phyloP scores from a whole-genome alignment of 2,329 filamentous ascomycete genomes.

The Colletotrichum phormii region DNA sequence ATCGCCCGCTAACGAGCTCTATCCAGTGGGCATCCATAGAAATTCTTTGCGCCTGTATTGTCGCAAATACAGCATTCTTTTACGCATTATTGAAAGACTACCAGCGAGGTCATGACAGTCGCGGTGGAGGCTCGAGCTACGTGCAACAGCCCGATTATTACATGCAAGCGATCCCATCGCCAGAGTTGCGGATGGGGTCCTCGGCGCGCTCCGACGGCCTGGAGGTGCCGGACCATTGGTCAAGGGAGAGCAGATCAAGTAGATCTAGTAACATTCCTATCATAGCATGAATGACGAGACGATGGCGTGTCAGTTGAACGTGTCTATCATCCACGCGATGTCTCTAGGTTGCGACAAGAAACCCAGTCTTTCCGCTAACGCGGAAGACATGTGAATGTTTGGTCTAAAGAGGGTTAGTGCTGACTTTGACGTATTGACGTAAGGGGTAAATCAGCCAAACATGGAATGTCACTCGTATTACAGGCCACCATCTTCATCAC shows the following conservation, averaged over 20 bases:
- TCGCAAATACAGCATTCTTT: slow-evolving; percentile 46
- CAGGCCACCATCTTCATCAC: background rate
- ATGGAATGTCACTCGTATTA: background rate
- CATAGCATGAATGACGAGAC: slow-evolving; percentile 11
- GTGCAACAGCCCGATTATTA: slow-evolving; percentile 29
- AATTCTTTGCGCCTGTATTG: slow-evolving; percentile 47
- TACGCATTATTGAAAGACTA: slow-evolving; percentile 44
- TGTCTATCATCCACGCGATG: background rate
- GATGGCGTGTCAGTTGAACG: background rate
- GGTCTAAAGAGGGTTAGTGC: background rate
- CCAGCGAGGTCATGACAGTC: slow-evolving; percentile 41
- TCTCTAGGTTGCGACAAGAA: background rate
- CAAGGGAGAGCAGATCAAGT: slow-evolving; percentile 18
- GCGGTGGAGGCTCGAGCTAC: slow-evolving; percentile 21
- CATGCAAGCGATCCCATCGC: slow-evolving; percentile 27
- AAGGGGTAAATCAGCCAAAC: background rate
- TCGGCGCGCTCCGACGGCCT: slow-evolving; percentile 5
- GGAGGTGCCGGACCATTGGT: slow-evolving; percentile 14
- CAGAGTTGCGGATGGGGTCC: slow-evolving; percentile 4
- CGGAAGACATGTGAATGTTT: background rate
- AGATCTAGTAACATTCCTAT: slow-evolving; percentile 23
- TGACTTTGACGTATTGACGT: background rate
- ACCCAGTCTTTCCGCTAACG: background rate
- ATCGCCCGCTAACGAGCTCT: background rate
- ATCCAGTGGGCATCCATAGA: slow-evolving; percentile 47